Conservation (phyloP, 768 basidiomycete genomes). For the Scleroderma bovista region DNA sequence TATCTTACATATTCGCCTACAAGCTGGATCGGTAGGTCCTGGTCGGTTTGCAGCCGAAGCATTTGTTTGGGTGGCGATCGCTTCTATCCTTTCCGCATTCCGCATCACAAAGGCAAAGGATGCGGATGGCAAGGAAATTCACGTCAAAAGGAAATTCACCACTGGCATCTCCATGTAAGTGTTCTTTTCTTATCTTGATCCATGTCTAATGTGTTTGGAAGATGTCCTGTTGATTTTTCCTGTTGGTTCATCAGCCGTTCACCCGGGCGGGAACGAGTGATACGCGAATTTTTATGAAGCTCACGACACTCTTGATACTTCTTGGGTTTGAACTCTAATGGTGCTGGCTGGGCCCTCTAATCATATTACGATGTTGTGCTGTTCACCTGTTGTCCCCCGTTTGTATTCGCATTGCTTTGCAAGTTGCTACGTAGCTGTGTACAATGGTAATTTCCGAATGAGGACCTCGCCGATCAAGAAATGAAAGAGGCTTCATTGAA, state of each 20-base stretch:
- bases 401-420: not conserved
- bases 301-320: no score
- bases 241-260: conserved; percentile 19
- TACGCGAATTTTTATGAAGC: conserved; percentile 2
- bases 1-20: not conserved
- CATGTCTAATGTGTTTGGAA: not conserved
- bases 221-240: conserved; percentile 18
- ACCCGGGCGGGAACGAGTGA: not conserved
- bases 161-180: conserved; percentile 18
- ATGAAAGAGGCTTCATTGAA: conserved; percentile 93
- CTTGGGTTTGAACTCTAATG: not conserved
- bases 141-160: conserved; percentile 18
- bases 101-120: conserved; percentile 20
- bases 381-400: not conserved
- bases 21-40: conserved; percentile 7
- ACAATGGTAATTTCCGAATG: not conserved
- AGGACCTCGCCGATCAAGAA: conserved; percentile 32
- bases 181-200: not conserved
- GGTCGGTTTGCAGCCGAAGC: conserved; percentile 20
- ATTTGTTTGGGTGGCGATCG: conserved; percentile 17
- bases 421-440: not conserved
- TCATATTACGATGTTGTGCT: not conserved
- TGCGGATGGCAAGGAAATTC: conserved; percentile 14
- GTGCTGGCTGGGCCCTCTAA: not conserved
- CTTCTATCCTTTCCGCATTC: conserved; percentile 18